Evolutionary conservation across 495 filamentous ascomycete genomes (phyloP).

Genomic region (Bombardia bombarda): DNA sequence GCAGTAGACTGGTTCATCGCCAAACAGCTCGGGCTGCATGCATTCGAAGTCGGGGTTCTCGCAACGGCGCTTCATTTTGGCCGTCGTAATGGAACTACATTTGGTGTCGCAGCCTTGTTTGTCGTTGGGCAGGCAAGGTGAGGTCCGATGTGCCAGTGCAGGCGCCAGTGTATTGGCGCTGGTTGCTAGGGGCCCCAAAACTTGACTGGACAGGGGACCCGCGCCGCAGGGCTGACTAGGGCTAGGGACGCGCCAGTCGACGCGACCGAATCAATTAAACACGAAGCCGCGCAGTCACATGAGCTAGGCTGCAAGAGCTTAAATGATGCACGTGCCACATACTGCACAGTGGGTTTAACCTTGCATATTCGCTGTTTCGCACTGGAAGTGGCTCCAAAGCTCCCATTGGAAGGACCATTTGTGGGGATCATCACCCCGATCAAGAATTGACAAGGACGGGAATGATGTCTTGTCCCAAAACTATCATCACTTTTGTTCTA

Average conservation of each 20-base stretch:
- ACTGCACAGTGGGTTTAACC: too few relatives aligned
- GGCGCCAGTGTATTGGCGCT: not conserved
- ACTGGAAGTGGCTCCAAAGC: too few relatives aligned
- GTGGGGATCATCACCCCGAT: too few relatives aligned
- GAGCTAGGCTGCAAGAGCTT: too few relatives aligned
- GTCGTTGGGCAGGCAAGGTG: not conserved
- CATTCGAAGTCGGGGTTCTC: constrained; percentile 3
- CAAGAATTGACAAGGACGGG: too few relatives aligned
- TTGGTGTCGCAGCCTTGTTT: not conserved
- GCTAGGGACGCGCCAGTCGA: not conserved
- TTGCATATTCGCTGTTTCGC: too few relatives aligned
- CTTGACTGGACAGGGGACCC: too few relatives aligned
- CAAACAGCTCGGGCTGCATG: constrained; percentile 14
- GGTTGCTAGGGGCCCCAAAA: constrained; percentile 6
- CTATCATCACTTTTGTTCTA: too few relatives aligned
- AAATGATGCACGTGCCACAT: too few relatives aligned
- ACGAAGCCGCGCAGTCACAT: constrained; percentile 18
- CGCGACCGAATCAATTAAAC: constrained; percentile 14
- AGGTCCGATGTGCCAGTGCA: not conserved
- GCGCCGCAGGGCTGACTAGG: too few relatives aligned
- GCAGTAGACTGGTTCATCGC: constrained; percentile 34
- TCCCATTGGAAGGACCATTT: too few relatives aligned
- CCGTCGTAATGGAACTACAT: not conserved
- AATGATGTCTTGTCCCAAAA: too few relatives aligned
- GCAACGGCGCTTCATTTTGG: constrained; percentile 4